Base-by-base conservation (phyloP, 441 rosid species). In the Biscutella laevigata region DNA sequence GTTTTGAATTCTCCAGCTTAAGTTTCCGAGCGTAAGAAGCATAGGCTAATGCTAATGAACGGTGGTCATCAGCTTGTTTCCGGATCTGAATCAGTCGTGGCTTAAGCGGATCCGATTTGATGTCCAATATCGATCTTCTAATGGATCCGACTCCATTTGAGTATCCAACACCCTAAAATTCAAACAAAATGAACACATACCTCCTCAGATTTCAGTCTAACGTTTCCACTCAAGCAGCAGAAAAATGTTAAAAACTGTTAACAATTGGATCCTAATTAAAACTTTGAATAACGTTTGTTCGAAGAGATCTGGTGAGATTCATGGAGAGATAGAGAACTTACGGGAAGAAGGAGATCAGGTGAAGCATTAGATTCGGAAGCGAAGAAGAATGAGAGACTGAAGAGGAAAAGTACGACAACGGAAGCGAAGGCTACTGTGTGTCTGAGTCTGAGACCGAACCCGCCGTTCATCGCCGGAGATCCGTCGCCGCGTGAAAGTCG, bases 11-110 rank as follows among this genome's bases (percentile, higher is more conserved):
- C 77, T 88, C 96, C 3, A 92, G 94, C 81, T 88, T 92, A 6
- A 92, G 86, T 71, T 92, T 92, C 5, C 95, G 70, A n/a, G 96
- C 95, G 53, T 92, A 92, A 5, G 96, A 88, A 0, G 94, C 94
- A 46, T 86, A 88, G 1, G 96, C 95, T 9, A 88, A 69, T 2
- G 72, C 86, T 20, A 92, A 64, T 7, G 89, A 65, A 5, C 94
- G 75, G 70, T 88, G 96, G 33, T 92, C 97, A 11, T 82, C 94
- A 5, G 97, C 97, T 76, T 88, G 98, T 67, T 92, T 88, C 35
- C 83, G 77, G 76, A 92, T 81, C 89, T 83, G 98, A 36, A 82
- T 84, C 61, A 88, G 5, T 17, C 95, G 76, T 5, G 98, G 89
- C 80, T 82, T 92, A 26, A 86, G 72, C 1, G 98, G 96, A 77